Evolutionary conservation across 2,329 filamentous ascomycete genomes (phyloP).

Genomic region (Stromatinia cepivora): DNA sequence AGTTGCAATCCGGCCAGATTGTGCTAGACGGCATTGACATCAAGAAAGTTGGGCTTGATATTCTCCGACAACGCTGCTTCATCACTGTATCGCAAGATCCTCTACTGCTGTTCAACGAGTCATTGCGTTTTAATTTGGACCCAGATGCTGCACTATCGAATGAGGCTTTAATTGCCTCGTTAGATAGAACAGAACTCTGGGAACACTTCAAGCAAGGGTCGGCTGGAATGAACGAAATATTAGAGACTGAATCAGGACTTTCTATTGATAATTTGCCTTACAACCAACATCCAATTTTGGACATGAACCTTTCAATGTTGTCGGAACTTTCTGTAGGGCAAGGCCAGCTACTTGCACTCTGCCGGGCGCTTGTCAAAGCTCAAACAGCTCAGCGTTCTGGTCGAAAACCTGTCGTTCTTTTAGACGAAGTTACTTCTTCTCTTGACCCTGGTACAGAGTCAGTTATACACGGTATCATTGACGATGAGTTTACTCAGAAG

Average conservation of each 20-base stretch:
- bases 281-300: conserved; percentile 1
- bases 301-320: neutral
- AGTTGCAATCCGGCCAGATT: conserved; percentile 11
- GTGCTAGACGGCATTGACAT: conserved; percentile 3
- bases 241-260: neutral
- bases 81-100: conserved; percentile 21
- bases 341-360: conserved; percentile 7
- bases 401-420: conserved; percentile 4
- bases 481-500: neutral
- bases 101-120: conserved; percentile 10
- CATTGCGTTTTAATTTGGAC: conserved; percentile 12
- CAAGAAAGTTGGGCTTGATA: neutral
- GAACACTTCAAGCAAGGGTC: neutral
- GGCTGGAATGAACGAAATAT: neutral
- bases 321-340: conserved; percentile 1
- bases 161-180: neutral
- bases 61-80: conserved; percentile 4
- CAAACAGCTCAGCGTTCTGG: neutral
- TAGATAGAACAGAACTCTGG: conserved; percentile 12
- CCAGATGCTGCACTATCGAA: neutral
- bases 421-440: conserved; percentile 14
- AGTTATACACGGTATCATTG: neutral
- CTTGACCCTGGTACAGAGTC: neutral
- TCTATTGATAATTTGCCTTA: neutral
- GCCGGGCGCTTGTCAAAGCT: conserved; percentile 2